phyloP scores from a whole-genome alignment of 768 basidiomycete genomes.

The Tulasnella sp. region DNA sequence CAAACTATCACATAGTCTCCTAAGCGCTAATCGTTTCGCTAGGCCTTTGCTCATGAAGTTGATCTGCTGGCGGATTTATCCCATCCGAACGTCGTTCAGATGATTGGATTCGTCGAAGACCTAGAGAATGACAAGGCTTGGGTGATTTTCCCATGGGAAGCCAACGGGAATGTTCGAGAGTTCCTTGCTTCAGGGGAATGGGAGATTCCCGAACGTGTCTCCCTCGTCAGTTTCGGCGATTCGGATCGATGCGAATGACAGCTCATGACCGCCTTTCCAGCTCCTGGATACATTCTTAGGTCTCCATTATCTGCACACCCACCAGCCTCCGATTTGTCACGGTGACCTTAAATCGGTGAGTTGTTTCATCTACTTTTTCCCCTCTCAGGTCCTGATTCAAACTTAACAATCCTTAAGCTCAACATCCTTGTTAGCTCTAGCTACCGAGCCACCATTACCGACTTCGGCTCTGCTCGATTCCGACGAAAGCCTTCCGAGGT shows the following conservation, averaged over 20 bases:
- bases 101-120: constrained; percentile 1
- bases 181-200: neutral
- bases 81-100: neutral
- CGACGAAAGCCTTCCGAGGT: neutral
- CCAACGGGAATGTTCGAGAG: constrained; percentile 1
- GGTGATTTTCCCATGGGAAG: neutral
- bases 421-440: neutral
- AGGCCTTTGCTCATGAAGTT: neutral
- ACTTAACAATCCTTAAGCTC: neutral
- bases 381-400: neutral
- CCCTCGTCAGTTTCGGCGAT: neutral
- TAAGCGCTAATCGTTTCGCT: neutral
- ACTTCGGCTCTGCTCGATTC: neutral
- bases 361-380: neutral
- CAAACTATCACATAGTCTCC: neutral
- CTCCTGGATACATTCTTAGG: neutral
- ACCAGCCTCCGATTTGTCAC: neutral
- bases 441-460: neutral
- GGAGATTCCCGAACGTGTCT: neutral
- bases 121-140: neutral
- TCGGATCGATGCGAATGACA: neutral
- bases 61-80: neutral
- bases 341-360: neutral
- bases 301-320: neutral
- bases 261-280: neutral